phyloP scores from a whole-genome alignment of 1,139 yeast species.

The Hyphopichia buzzinii region DNA sequence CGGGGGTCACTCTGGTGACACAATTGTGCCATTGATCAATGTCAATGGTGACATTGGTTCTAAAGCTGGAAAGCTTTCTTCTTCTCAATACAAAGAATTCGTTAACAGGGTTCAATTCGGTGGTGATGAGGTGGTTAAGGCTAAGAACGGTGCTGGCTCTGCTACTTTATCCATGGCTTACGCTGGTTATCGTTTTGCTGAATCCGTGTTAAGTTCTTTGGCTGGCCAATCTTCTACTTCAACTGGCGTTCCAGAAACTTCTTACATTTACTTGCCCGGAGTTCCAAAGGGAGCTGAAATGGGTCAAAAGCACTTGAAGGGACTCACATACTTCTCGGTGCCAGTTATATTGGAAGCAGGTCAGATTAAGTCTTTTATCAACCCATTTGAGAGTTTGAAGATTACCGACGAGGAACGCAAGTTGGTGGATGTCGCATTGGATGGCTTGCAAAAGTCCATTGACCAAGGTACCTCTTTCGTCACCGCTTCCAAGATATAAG shows the following conservation, averaged over 20 bases:
- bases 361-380: slow-evolving; percentile 41
- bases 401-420: slow-evolving; percentile 42
- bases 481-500: slow-evolving; percentile 44
- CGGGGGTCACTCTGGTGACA: slow-evolving; percentile 79
- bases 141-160: slow-evolving; percentile 74
- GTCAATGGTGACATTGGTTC: slow-evolving; percentile 23
- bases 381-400: slow-evolving; percentile 40
- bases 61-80: slow-evolving; percentile 28
- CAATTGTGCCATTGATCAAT: slow-evolving; percentile 60
- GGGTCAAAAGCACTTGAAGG: slow-evolving; percentile 33
- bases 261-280: slow-evolving; percentile 62
- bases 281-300: slow-evolving; percentile 49
- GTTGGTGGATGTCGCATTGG: slow-evolving; percentile 50
- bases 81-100: slow-evolving; percentile 40
- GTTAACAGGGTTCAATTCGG: slow-evolving; percentile 69
- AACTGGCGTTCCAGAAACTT: slow-evolving; percentile 46
- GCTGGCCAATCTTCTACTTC: slow-evolving; percentile 23
- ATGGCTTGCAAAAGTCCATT: slow-evolving; percentile 55
- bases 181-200: slow-evolving; percentile 70
- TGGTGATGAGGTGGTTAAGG: slow-evolving; percentile 78
- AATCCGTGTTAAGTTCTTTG: slow-evolving; percentile 44
- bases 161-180: slow-evolving; percentile 79
- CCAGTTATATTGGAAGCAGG: slow-evolving; percentile 59
- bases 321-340: slow-evolving; percentile 57
- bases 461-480: slow-evolving; percentile 62